Evolutionary conservation across 306 rosid species (phyloP).

Genomic region (Phaseolus lunatus): DNA sequence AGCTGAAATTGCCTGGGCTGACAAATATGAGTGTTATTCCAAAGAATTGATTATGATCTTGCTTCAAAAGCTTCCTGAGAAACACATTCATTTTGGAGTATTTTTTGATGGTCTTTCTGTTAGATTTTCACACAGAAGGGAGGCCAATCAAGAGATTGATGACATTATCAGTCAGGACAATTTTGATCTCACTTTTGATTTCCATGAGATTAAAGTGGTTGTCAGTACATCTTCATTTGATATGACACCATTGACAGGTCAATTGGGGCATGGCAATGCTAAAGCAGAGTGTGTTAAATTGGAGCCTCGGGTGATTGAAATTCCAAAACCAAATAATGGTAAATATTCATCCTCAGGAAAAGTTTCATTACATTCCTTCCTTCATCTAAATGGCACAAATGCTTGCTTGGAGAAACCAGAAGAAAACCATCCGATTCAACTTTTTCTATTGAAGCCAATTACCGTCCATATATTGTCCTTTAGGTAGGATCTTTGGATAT

Average conservation of each 20-base stretch:
- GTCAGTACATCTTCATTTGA: conserved; percentile 67
- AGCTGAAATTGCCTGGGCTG: conserved; percentile 50
- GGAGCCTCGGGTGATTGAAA: conserved; percentile 62
- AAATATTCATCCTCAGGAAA: conserved; percentile 65
- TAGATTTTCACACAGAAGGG: conserved; percentile 58
- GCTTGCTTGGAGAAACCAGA: conserved; percentile 60
- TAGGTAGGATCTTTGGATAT: conserved; percentile 61
- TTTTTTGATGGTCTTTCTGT: conserved; percentile 73
- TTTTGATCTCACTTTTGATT: conserved; percentile 63
- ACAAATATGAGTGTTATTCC: conserved; percentile 54
- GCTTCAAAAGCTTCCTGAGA: conserved; percentile 72
- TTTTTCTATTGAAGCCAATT: conserved; percentile 69
- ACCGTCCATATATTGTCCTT: conserved; percentile 57
- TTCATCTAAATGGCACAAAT: conserved; percentile 67
- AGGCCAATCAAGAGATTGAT: conserved; percentile 47
- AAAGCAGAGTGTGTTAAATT: conserved; percentile 58
- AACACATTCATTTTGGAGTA: conserved; percentile 71
- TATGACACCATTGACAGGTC: conserved; percentile 50
- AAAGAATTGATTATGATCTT: conserved; percentile 55
- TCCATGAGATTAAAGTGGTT: conserved; percentile 66
- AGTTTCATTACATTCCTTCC: conserved; percentile 60
- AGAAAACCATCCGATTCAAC: conserved; percentile 57
- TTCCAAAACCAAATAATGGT: conserved; percentile 57
- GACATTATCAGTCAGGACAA: conserved; percentile 47
- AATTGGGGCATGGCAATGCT: conserved; percentile 46